Evolutionary conservation across 2,329 filamentous ascomycete species (phyloP), one percentile per base, ranked within the genome.

Genomic region (Fusarium sp.): DNA sequence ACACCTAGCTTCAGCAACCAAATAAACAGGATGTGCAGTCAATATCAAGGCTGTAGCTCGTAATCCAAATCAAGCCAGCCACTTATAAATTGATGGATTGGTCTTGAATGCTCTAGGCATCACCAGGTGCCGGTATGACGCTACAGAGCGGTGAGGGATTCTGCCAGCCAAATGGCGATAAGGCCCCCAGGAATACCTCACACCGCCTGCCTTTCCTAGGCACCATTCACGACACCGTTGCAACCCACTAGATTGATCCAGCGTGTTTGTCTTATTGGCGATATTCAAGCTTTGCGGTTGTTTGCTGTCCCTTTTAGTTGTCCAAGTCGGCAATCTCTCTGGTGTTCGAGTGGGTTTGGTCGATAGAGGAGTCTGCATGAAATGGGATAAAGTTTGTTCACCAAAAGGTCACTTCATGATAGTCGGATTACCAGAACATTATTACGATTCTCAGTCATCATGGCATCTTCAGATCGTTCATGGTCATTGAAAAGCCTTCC

Each of bases 101-200:
- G 19, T 19, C 28, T 36, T 36, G 41, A 43, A 56, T 35, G 25
- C 41, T 64, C 61, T 49, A 71, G 68, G 68, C 68, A 70, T 67
- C 69, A 68, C 58, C 52, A 51, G 50, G 31, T 42, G 38, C 38
- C 41, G 57, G 66, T 67, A 72, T 71, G 69, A 72, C 69, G 69
- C 64, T 61, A 52, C 35, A 70, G 56, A 58, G 69, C 69, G 69
- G 69, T 72, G 61, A 58, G 32, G 7, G 13, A 13, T 71, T 70
- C 58, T 70, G 69, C 69, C 69, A 53, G 69, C 59, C 57, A 63
- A 67, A 70, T 65, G 36, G 32, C 47, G 53, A 70, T 53, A 57
- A 67, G 61, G 49, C 42, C 61, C 56, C 47, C 41, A 43, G 31
- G 41, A 32, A 10, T 56, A 38, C 24, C 19, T 4, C 19, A 52